Evolutionary conservation across 2,329 filamentous ascomycete species (phyloP), one percentile per base, ranked within the genome.

Genomic region (Pestalotiopsis sp.): DNA sequence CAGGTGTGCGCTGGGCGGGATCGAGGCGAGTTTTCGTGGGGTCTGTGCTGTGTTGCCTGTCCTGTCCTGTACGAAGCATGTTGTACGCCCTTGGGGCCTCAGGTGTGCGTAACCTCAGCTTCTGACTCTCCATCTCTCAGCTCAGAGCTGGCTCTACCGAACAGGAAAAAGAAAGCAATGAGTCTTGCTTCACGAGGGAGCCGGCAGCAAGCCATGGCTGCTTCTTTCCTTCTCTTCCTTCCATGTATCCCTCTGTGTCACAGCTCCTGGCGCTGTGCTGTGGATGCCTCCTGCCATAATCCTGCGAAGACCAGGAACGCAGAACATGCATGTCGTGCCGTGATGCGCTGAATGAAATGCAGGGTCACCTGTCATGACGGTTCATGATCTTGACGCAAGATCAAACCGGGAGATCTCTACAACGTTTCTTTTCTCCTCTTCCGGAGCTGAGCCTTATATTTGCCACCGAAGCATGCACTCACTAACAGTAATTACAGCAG

Each of bases 71-170:
- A 52, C 27, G 27, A 31, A 31, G 27, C 27, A 31, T 52, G 45
- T n/a, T 52, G 45, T 52, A n/a, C 45, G 57, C 59, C 59, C 59
- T 36, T 61, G 59, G 36, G 31, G 12, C 14, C n/a, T 61, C 31
- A 61, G 59, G 59, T 61, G 59, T 49, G 61, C 36, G 39, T 64
- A 38, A 64, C 36, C 41, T 49, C 61, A 64, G 61, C 61, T 64
- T 64, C 27, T 25, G 25, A n/a, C 20, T 52, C 45, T 52, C 25
- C 25, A 25, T 25, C 45, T 31, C 45, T 52, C 45, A 13, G 57
- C n/a, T 17, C 13, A 11, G 17, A 64, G 61, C 61, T 64, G 41
- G 31, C 39, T 17, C 20, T 52, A 11, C n/a, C 25, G 14, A 62
- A 31, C 17, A 20, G 23, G 27, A 38, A 62, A 64, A 52, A 64